A percentile compares a stretch with the other conserved stretches of the same genome.
These are phyloP conservation scores for Fusarium heterosporum DNA, from an alignment of 2,329 filamentous ascomycete genomes.

Conservation along the genomic window DNA sequence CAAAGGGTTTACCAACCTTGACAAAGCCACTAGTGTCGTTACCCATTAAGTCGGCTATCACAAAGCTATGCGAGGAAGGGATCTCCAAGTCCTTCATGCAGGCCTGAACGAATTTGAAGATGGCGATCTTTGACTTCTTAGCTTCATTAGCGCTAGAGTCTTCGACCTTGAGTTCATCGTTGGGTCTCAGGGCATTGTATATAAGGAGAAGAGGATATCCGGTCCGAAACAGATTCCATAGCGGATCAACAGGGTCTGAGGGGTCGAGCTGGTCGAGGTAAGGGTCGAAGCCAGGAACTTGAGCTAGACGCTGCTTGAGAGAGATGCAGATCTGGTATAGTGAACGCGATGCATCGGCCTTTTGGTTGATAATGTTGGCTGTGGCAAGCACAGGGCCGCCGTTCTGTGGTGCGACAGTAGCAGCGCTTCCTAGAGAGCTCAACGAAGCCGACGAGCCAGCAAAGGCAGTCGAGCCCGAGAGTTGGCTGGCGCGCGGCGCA, in stretches of 20 bases:
- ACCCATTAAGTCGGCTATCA: conserved; percentile 90
- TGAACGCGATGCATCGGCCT: conserved; percentile 89
- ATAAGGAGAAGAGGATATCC: conserved; percentile 88
- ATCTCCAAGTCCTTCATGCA: conserved; percentile 87
- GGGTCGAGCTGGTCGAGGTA: conserved; percentile 79
- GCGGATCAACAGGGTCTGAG: conserved; percentile 82
- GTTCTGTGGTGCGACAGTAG: conserved; percentile 59
- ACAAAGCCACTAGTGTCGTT: conserved; percentile 98
- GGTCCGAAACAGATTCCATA: conserved; percentile 88
- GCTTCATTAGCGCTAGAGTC: conserved; percentile 70
- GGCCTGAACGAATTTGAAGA: conserved; percentile 92
- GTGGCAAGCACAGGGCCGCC: conserved; percentile 78
- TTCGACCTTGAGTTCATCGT: conserved; percentile 75
- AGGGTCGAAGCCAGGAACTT: conserved; percentile 84
- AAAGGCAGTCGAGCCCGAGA: conserved; percentile 70
- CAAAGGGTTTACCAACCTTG: conserved; percentile 69
- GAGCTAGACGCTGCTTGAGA: conserved; percentile 81
- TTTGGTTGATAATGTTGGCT: conserved; percentile 96
- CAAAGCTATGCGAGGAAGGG: conserved; percentile 84
- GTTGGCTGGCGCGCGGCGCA: conserved; percentile 69
- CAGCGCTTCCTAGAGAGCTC: conserved; percentile 59
- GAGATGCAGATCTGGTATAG: conserved; percentile 95
- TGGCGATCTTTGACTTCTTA: conserved; percentile 86
- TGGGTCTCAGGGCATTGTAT: conserved; percentile 86
- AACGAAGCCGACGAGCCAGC: conserved; percentile 66